Percentiles rank a stretch among this genome's conserved stretches.
These are phyloP conservation scores for Neocallimastix lanati DNA, from an alignment of 192 early-diverging fungal species.

Conservation along the genomic window DNA sequence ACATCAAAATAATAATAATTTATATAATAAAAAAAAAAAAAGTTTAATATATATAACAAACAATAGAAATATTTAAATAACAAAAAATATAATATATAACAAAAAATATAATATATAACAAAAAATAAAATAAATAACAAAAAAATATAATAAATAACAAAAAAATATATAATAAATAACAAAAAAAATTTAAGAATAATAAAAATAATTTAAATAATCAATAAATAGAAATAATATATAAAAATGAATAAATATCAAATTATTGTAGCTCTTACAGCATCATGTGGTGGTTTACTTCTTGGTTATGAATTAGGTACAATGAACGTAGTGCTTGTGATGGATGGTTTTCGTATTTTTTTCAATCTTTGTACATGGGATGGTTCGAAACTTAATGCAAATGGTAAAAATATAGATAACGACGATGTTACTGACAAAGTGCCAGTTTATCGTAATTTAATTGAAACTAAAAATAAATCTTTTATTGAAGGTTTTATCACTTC, in stretches of 20 bases:
- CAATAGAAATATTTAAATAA: too few relatives aligned
- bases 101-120: too few relatives aligned
- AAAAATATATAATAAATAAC: too few relatives aligned
- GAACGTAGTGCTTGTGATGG: neutral
- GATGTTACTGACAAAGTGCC: neutral
- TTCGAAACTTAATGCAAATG: neutral
- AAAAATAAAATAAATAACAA: too few relatives aligned
- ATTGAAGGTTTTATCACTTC: neutral
- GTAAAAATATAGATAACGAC: too few relatives aligned
- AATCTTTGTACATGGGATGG: neutral
- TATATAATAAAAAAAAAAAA: too few relatives aligned
- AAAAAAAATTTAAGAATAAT: too few relatives aligned
- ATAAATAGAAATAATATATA: neutral
- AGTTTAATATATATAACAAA: too few relatives aligned
- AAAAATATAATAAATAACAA: too few relatives aligned
- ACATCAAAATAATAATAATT: too few relatives aligned
- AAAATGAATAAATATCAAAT: neutral
- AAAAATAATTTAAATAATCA: too few relatives aligned
- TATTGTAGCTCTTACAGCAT: neutral
- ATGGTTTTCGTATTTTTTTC: conserved; percentile 1
- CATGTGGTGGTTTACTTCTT: conserved; percentile 3
- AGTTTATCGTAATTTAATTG: neutral
- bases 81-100: too few relatives aligned
- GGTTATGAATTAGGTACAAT: conserved; percentile 6
- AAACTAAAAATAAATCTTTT: neutral